Evolutionary conservation across 768 basidiomycete species (phyloP), one percentile per base, ranked within the genome.

Genomic region (Tylopilus plumbeoviolaceoides): DNA sequence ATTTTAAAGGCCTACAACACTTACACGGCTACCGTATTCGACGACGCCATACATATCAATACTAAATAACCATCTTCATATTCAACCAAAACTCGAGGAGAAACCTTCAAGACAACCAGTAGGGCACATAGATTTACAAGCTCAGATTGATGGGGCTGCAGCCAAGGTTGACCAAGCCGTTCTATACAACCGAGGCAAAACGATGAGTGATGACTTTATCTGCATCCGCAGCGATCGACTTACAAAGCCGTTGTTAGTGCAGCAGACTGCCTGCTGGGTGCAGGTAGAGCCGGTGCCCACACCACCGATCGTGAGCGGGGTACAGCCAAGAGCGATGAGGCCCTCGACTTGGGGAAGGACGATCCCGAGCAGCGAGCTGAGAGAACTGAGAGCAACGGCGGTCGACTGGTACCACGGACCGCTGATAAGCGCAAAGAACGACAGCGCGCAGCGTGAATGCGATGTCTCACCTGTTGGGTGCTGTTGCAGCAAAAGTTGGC

Each of bases 191-290:
- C 6, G n/a, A 7, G 35, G 17, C 3, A 31, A 5, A 23, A 14
- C 0, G 6, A 5, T 47, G 7, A 48, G 25, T 10, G 5, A 27
- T 11, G 17, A 5, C 1, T 6, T 17, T 23, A 4, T 15, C n/a
- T 35, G 1, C 28, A 3, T n/a, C 17, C 7, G 20, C 21, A 0
- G n/a, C 9, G 1, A 1, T 20, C 3, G 7, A 28, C 60, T 57
- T 14, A 63, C 63, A 8, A 42, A 56, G 4, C 12, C 21, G 6
- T 63, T 53, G 2, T 40, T 45, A 4, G 31, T 49, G 47, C 63
- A 63, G 21, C 63, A 63, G 28, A 65, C 57, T 0, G 63, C 18
- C 33, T 65, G 46, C 20, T 51, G 33, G 11, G 39, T 31, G 33
- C 63, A 64, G 1, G 17, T 1, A 1, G 50, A 33, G 10, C 50